Base-by-base conservation (phyloP, 2,329 filamentous ascomycete species). In the Fonsecaea monophora region DNA sequence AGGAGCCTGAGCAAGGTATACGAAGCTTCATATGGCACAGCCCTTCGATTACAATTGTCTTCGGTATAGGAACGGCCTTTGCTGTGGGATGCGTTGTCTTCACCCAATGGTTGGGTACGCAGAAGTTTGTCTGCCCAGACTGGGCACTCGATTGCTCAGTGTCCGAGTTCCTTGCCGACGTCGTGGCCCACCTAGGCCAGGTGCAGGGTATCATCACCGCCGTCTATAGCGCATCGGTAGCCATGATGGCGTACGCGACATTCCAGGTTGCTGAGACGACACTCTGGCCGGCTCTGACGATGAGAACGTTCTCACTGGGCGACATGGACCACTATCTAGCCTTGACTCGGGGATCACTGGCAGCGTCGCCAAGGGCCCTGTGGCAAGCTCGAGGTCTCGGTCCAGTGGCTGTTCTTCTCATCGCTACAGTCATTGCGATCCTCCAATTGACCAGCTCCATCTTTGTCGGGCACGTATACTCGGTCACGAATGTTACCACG, bases 101-200 rank as follows among this genome's bases (percentile, higher is more conserved):
- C 12, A 54, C 53, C 7, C 30, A 54, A 12, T 54, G 53, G 53
- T 13, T 54, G n/a, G 34, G 53, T 30, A 54, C 30, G 15, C 53
- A 54, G 21, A 54, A 34, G 13, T 54, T 54, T 13, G 30, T 54
- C 53, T 54, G 53, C 25, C 53, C 53, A 34, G 53, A 54, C 25
- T 54, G 53, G 53, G 53, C 53, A 9, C 53, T 54, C 34, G 53
- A 54, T 18, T 54, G 53, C 35, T 54, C 53, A 32, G 53, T 54
- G 34, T 54, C 53, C 25, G 34, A 54, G 25, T 54, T 54, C 53
- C 21, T 54, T 18, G 30, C 25, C 53, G 15, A 54, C n/a, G 53
- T 54, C 34, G 53, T 54, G 30, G 34, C 53, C 18, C 53, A 54
- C 13, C 53, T 54, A 18, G 53, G 53, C 34, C 53, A 54, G 53